Evolutionary conservation across 2,329 filamentous ascomycete genomes (phyloP), one percentile per base, ranked within the genome.

Genomic region (Neopestalotiopsis sp.): DNA sequence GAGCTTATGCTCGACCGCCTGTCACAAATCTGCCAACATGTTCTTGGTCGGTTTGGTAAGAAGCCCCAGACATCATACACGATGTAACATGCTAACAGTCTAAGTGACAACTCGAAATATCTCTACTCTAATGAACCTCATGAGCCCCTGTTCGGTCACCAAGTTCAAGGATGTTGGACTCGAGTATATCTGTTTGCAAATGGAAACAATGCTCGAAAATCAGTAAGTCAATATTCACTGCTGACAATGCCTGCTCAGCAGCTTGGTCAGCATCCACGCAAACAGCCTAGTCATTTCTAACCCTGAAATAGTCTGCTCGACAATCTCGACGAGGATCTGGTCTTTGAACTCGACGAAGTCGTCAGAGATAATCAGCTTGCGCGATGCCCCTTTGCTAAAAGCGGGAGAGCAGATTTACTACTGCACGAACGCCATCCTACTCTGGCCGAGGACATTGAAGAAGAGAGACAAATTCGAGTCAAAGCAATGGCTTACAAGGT

Each of bases 1-100:
- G 95, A 99, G 79, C 83, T 99, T 68, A 98, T 99, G 95, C 87
- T 99, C 61, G 94, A 98, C 77, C 88, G 95, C 6, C 83, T 99
- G 4, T 94, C 94, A 4, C 93, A 97, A 78, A 90, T 97, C 34
- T 98, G 96, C 78, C 96, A 99, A 78, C 90, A 89, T 69, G 82
- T 94, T 28, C 88, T 98, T 69, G 95, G 94, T 45, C 89, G 89
- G 64, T 97, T 96, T 80, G 77, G 77, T 79, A 73, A 67, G 77
- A 72, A 58, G n/a, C 24, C 20, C 20, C 10, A 24, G 2, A 10
- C 40, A 30, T 40, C 40, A 38, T 13, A 17, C 14, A 24, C n/a
- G 4, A 12, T 52, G 10, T 28, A 3, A 13, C 12, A 49, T 6
- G 24, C 42, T 52, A 32, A 52, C 10, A n/a, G 17, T 49, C 28